phyloP scores from a whole-genome alignment of 1,284 basidiomycete species.

The Vanrija humicola region DNA sequence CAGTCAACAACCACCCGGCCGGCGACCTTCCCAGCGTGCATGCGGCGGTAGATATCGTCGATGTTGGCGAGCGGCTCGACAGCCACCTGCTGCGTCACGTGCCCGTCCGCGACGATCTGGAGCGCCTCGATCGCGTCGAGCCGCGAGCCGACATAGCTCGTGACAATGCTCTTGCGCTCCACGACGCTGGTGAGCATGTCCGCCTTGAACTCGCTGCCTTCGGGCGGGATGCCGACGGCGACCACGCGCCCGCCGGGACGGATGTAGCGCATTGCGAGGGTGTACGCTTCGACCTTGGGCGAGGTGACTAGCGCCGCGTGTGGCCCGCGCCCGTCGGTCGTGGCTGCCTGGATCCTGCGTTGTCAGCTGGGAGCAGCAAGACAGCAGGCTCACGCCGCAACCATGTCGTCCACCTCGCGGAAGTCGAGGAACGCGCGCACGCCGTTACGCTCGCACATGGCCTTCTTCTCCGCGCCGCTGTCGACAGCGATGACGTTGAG shows the following conservation, averaged over 20 bases:
- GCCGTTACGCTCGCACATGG: slow-evolving; percentile 65
- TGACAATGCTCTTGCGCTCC: slow-evolving; percentile 16
- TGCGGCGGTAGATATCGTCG: not conserved
- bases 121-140: not conserved
- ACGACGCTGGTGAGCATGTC: not conserved
- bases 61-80: not conserved
- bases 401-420: slow-evolving; percentile 46
- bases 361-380: too few species aligned
- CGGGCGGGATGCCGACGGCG: slow-evolving; percentile 67
- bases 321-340: slow-evolving; percentile 63
- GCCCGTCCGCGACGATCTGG: not conserved
- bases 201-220: slow-evolving; percentile 49
- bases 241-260: slow-evolving; percentile 63
- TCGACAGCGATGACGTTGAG: slow-evolving; percentile 73
- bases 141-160: not conserved
- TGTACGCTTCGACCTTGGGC: slow-evolving; percentile 51
- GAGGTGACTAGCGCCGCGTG: slow-evolving; percentile 66
- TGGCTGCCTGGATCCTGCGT: slow-evolving; percentile 52
- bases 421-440: slow-evolving; percentile 78
- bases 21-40: not conserved
- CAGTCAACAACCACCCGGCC: not conserved
- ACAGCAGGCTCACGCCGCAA: slow-evolving; percentile 15
- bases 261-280: slow-evolving; percentile 67
- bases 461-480: slow-evolving; percentile 67
- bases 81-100: not conserved